Percentiles rank a stretch among this genome's conserved stretches.
Evolutionary conservation across 2,329 filamentous ascomycete genomes (phyloP).

Genomic region (Neonectria hederae): DNA sequence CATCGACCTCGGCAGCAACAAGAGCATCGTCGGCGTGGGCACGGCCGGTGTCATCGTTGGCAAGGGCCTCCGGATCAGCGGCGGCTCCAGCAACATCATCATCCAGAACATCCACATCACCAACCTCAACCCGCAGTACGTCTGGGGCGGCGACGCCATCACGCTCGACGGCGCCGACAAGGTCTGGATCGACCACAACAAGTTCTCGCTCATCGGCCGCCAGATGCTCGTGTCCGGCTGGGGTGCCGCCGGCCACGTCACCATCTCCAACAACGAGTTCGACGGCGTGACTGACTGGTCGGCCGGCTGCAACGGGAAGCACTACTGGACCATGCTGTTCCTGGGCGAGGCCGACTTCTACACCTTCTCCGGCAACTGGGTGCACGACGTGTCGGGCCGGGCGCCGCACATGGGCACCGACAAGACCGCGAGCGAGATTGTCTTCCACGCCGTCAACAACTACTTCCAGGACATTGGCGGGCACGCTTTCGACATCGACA

Average conservation of each 20-base stretch:
- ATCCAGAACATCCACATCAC: slow-evolving; percentile 66
- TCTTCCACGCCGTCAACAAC: slow-evolving; percentile 68
- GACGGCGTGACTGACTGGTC: slow-evolving; percentile 63
- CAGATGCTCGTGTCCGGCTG: slow-evolving; percentile 68
- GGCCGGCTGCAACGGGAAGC: slow-evolving; percentile 64
- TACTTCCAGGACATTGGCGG: slow-evolving; percentile 61
- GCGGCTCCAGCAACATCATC: slow-evolving; percentile 63
- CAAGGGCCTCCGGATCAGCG: slow-evolving; percentile 62
- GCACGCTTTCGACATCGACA: slow-evolving; percentile 63
- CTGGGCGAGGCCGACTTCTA: slow-evolving; percentile 48
- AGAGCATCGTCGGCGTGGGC: slow-evolving; percentile 63
- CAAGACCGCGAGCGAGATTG: slow-evolving; percentile 49
- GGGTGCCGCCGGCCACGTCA: slow-evolving; percentile 61
- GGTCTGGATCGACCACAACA: slow-evolving; percentile 61
- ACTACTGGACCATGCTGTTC: slow-evolving; percentile 68
- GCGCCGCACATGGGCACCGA: slow-evolving; percentile 62
- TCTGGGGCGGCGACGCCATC: slow-evolving; percentile 68
- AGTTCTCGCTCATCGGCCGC: slow-evolving; percentile 65
- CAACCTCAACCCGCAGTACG: slow-evolving; percentile 63
- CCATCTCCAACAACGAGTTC: slow-evolving; percentile 67
- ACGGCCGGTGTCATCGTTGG: slow-evolving; percentile 62
- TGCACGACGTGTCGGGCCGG: slow-evolving; percentile 66
- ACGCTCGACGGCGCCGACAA: slow-evolving; percentile 56
- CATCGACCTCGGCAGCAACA: slow-evolving; percentile 64
- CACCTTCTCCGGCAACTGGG: slow-evolving; percentile 67